Evolutionary conservation across 2,329 filamentous ascomycete species (phyloP), one percentile per base, ranked within the genome.

Genomic region (Fusarium globosum): DNA sequence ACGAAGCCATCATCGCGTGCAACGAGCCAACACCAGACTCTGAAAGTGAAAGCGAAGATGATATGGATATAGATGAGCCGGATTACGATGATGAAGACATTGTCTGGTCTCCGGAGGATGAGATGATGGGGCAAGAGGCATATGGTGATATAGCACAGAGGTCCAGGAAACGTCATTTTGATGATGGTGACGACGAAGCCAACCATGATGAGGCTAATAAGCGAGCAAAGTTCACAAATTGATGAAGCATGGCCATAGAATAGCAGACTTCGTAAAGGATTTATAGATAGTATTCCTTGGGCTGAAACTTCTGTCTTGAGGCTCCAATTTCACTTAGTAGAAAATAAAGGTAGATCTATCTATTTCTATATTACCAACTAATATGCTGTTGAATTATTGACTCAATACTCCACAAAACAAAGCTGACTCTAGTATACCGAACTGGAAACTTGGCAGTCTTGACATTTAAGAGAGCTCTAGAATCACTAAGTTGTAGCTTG

Each of bases 401-500:
- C 4, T 20, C 26, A 6, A 11, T 26, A 9, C 9, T 20, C 11
- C 13, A 12, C 2, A 18, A 45, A 10, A 5, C 4, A 3, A 26
- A 26, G 16, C 6, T 20, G 3, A 20, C 4, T 3, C 0, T 9
- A 2, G 8, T 6, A 9, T 5, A 45, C 7, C 7, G 16, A 45
- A 2, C 12, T 45, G 1, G 12, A 12, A 20, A 2, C 11, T 12
- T 43, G 18, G n/a, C n/a, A 43, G 16, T 6, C 1, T 18, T 43
- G 15, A 18, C 10, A 23, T 4, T 18, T 33, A 5, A 33, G 30
- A 23, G 7, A 7, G 5, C 16, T 18, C 15, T 43, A 13, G 15
- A 12, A 12, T 23, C 10, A 1, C 11, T 3, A 0, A 23, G n/a
- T 12, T 0, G 14, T 10, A 16, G 21, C 3, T 42, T 16, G 9